Percentiles rank a stretch among this genome's conserved stretches.
Conservation (phyloP, 129 eudicot genomes). For the Erigeron canadensis region DNA sequence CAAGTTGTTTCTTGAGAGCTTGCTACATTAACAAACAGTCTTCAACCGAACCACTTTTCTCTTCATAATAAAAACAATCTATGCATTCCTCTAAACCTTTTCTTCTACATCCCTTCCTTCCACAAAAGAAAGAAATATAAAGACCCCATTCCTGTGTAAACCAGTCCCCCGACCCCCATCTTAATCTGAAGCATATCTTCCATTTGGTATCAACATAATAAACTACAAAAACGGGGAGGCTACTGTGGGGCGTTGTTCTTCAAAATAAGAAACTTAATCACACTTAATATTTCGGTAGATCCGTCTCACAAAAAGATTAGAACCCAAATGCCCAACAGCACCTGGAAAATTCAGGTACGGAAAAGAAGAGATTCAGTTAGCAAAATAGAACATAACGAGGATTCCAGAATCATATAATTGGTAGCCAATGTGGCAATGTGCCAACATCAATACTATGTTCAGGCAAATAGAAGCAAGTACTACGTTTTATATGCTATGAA, state of each 20-base stretch:
- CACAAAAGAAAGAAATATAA: slow-evolving; percentile 15
- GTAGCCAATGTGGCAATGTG: too few species aligned
- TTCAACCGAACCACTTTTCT: not conserved
- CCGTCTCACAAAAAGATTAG: slow-evolving; percentile 85
- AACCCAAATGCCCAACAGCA: slow-evolving; percentile 88
- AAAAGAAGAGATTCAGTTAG: not conserved
- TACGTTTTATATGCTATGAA: too few species aligned
- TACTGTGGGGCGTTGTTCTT: slow-evolving; percentile 13
- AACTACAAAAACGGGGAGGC: slow-evolving; percentile 43
- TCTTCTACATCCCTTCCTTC: slow-evolving; percentile 41
- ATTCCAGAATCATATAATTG: not conserved
- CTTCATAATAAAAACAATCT: slow-evolving; percentile 34
- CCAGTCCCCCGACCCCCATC: slow-evolving; percentile 27
- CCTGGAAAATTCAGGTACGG: slow-evolving; percentile 40
- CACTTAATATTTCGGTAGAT: slow-evolving; percentile 91
- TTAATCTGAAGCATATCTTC: slow-evolving; percentile 22
- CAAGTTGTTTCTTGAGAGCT: slow-evolving; percentile 26
- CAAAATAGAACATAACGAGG: not conserved
- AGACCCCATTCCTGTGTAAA: slow-evolving; percentile 35
- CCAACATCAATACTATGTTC: too few species aligned
- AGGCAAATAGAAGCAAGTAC: too few species aligned
- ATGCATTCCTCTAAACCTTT: slow-evolving; percentile 28
- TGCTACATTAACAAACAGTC: slow-evolving; percentile 21
- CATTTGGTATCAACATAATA: slow-evolving; percentile 33
- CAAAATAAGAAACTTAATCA: slow-evolving; percentile 38